These are phyloP conservation scores for Mucor plumbeus DNA, from an alignment of 371 early-diverging fungal genomes.

Conservation along the genomic window DNA sequence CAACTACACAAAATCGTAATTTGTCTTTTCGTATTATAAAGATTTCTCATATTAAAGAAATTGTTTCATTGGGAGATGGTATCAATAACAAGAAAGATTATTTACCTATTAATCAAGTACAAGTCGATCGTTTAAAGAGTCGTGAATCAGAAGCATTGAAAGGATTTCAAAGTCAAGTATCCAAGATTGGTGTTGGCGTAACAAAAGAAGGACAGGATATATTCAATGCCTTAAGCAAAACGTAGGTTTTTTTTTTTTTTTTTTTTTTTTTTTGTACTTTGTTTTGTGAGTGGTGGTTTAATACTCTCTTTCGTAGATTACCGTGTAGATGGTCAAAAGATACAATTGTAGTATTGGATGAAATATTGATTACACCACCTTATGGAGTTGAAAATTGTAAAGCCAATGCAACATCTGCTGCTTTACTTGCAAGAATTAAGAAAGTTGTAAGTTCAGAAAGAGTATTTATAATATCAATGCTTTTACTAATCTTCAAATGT, in stretches of 20 bases:
- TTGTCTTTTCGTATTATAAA: slow-evolving; percentile 62
- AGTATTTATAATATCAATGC: not conserved
- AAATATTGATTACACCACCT: slow-evolving; percentile 78
- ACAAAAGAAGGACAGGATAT: slow-evolving; percentile 78
- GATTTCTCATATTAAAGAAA: slow-evolving; percentile 65
- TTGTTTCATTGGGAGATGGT: slow-evolving; percentile 31
- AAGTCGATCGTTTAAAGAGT: slow-evolving; percentile 62
- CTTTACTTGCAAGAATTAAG: slow-evolving; percentile 72
- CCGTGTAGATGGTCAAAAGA: slow-evolving; percentile 85
- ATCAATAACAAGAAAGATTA: slow-evolving; percentile 14
- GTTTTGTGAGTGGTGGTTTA: no score
- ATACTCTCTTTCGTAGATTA: slow-evolving; percentile 44
- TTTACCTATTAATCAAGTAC: slow-evolving; percentile 41
- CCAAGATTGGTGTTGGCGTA: slow-evolving; percentile 85
- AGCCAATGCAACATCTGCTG: slow-evolving; percentile 57
- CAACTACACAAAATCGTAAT: slow-evolving; percentile 24
- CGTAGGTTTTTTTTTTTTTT: slow-evolving; percentile 48
- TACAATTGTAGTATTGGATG: slow-evolving; percentile 82
- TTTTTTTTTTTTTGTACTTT: no score
- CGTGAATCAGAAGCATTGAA: slow-evolving; percentile 67
- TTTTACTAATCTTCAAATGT: no score
- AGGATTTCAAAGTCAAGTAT: slow-evolving; percentile 60
- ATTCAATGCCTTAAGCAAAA: slow-evolving; percentile 84
- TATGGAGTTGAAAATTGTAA: slow-evolving; percentile 76
- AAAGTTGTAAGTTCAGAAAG: slow-evolving; percentile 66